These are phyloP conservation scores for Lagenaria siceraria DNA, from an alignment of 306 rosid species.

Conservation along the genomic window DNA sequence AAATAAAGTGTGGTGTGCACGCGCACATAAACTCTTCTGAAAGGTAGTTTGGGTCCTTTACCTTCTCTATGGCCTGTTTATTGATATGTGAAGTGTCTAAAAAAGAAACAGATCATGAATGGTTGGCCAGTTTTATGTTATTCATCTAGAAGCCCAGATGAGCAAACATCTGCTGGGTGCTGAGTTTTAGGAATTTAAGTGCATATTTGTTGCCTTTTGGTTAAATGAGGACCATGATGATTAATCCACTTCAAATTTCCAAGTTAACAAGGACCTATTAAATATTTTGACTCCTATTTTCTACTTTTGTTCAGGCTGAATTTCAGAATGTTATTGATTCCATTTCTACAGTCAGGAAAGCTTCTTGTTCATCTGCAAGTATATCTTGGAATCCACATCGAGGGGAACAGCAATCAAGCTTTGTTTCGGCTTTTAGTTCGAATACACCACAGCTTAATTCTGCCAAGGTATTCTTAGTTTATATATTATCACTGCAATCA, in stretches of 20 bases:
- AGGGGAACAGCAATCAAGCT: constrained; percentile 59
- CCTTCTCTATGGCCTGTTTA: neutral
- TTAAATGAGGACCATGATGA: neutral
- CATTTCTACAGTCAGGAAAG: constrained; percentile 56
- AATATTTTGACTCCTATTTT: neutral
- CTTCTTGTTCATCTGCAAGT: constrained; percentile 61
- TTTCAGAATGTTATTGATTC: constrained; percentile 81
- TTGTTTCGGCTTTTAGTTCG: constrained; percentile 70
- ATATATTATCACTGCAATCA: neutral
- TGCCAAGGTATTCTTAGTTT: constrained; percentile 45
- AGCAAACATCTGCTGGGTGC: neutral
- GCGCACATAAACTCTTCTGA: neutral
- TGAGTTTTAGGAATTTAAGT: neutral
- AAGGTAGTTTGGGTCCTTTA: neutral
- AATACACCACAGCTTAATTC: constrained; percentile 67
- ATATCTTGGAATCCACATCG: constrained; percentile 67
- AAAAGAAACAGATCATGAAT: neutral
- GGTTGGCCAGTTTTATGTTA: neutral
- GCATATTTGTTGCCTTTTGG: neutral
- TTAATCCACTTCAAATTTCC: neutral
- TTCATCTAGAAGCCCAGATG: neutral
- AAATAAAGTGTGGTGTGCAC: neutral
- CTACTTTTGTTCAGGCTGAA: constrained; percentile 54
- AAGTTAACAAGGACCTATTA: neutral
- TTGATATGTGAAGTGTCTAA: neutral